Base-by-base conservation (phyloP, 164 flowering plant genomes). In the Annona cherimola region DNA sequence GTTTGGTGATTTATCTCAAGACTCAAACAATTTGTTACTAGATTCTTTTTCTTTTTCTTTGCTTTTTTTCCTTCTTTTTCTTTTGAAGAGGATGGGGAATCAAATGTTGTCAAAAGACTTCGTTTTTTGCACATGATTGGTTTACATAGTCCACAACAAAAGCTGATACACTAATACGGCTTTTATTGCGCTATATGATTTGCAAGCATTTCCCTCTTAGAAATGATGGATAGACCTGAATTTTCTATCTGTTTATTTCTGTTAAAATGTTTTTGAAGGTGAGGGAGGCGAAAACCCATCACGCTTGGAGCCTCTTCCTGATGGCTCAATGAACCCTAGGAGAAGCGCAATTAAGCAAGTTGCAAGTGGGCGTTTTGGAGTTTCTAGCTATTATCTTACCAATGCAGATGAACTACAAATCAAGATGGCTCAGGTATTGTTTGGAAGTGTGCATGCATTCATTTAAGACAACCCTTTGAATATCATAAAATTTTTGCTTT, bases 211-310 rank as follows among this genome's bases (percentile, higher is more conserved):
- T 54, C 3, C 44, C 12, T 26, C 46, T 64, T 64, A 20, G 4
- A n/a, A 20, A 35, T 46, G 45, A 1, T 45, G 41, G 18, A 16
- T 19, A 2, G 6, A 39, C 5, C 45, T 42, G 3, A 16, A 39
- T 45, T 20, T 45, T 16, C 19, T 63, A 42, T 7, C 65, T 60
- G 64, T 8, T 69, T 39, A 65, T 71, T 35, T 66, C 9, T 71
- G 66, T 14, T 66, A 45, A 46, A 54, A 39, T 62, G 66, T 45
- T 71, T 12, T 35, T 81, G 64, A 61, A 93, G 99, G 99, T 80
- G 99, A 93, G 97, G 99, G 99, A 78, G 99, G 99, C 70, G 99
- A 96, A 80, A 87, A 90, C 67, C 98, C 99, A 71, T 90, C 97
- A 77, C 95, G 98, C 41, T 80, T 96, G 93, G 97, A 88, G 76